phyloP scores from a whole-genome alignment of 805 yeast species.

The Nakazawaea molendinolei region DNA sequence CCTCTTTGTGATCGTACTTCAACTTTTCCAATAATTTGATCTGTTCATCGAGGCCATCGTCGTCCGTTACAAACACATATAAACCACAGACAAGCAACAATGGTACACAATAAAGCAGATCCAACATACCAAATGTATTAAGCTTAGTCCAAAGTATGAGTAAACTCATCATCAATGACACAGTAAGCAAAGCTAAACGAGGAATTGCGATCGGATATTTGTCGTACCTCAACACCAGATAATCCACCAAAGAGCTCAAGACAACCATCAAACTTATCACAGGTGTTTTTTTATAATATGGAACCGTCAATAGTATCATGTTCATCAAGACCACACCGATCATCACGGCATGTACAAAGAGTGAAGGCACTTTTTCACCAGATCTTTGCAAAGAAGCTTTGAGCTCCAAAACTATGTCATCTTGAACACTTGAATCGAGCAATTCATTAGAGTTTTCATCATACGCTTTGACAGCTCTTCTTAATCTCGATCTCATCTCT shows the following conservation, averaged over 20 bases:
- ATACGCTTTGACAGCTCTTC: constrained; percentile 6
- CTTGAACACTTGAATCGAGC: constrained; percentile 6
- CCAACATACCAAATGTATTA: constrained; percentile 11
- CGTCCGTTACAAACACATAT: constrained; percentile 15
- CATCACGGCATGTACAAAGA: constrained; percentile 13
- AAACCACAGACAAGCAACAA: constrained; percentile 17
- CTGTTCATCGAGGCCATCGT: constrained; percentile 15
- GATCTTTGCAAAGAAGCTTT: not conserved
- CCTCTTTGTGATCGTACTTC: constrained; percentile 25
- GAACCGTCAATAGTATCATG: constrained; percentile 19
- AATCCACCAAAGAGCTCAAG: constrained; percentile 14
- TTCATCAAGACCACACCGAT: constrained; percentile 17
- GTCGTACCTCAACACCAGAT: constrained; percentile 8
- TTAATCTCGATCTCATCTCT: constrained; percentile 7
- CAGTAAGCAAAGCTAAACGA: constrained; percentile 2
- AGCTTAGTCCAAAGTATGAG: constrained; percentile 13
- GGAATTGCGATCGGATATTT: constrained; percentile 3
- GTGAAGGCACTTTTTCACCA: not conserved
- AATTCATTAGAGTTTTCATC: not conserved
- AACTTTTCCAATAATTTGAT: constrained; percentile 17
- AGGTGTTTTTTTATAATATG: constrained; percentile 22
- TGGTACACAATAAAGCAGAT: constrained; percentile 22
- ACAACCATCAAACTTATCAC: constrained; percentile 21
- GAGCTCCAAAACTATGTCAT: constrained; percentile 9
- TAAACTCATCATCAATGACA: constrained; percentile 9